Conservation (phyloP, 768 basidiomycete species). For the Coprinopsis strossmayeri region DNA sequence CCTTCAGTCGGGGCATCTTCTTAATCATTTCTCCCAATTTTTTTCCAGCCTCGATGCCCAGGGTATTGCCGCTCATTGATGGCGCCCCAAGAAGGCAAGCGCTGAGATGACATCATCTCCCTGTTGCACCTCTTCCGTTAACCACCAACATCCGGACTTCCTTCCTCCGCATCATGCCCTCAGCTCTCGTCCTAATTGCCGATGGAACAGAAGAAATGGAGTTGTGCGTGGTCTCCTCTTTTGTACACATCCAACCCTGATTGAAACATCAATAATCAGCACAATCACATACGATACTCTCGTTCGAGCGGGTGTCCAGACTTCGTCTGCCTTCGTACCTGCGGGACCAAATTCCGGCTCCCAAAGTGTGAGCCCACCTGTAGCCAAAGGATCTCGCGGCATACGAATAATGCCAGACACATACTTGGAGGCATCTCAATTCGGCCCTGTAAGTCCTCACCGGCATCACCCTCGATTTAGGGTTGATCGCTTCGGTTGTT, state of each 20-base stretch:
- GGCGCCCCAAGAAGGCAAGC: too few species aligned
- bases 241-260: neutral
- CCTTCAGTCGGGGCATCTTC: too few species aligned
- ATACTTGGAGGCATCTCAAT: conserved; percentile 37
- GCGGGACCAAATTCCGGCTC: conserved; percentile 17
- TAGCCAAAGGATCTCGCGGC: conserved; percentile 64
- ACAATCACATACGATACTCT: conserved; percentile 80
- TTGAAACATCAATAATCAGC: conserved; percentile 25
- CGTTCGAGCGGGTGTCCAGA: conserved; percentile 63
- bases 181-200: conserved; percentile 68
- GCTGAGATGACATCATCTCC: neutral
- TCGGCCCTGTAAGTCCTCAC: conserved; percentile 37
- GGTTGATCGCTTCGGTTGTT: neutral
- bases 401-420: conserved; percentile 66
- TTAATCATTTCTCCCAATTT: too few species aligned
- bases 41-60: too few species aligned
- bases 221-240: conserved; percentile 45
- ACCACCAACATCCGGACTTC: neutral
- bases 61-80: too few species aligned
- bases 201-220: conserved; percentile 89
- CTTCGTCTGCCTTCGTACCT: conserved; percentile 61
- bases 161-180: conserved; percentile 27
- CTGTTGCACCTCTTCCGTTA: neutral
- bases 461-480: neutral
- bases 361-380: conserved; percentile 31